These are phyloP conservation scores for Protomyces inundatus DNA, from an alignment of 1,139 yeast genomes.

Conservation along the genomic window DNA sequence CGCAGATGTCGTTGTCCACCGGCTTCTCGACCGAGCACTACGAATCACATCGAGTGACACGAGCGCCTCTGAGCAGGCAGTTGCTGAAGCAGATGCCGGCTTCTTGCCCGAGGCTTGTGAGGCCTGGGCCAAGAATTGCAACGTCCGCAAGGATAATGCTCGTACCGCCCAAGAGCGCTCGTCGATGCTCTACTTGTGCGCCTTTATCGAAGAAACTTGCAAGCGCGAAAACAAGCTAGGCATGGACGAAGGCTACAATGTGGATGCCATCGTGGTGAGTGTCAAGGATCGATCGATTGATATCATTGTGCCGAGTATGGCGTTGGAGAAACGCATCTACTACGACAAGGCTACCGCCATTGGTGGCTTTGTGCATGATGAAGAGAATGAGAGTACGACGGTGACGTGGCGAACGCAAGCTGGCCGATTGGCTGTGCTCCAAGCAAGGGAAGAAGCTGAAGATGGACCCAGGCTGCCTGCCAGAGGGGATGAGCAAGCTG, in stretches of 20 bases:
- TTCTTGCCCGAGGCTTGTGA: constrained; percentile 14
- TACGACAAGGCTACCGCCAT: constrained; percentile 61
- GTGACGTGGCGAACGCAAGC: constrained; percentile 12
- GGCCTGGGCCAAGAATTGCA: constrained; percentile 72
- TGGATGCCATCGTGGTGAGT: constrained; percentile 87
- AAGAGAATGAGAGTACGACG: constrained; percentile 4
- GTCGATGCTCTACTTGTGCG: constrained; percentile 75
- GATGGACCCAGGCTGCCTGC: neutral
- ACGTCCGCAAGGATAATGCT: constrained; percentile 92
- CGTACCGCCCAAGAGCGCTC: constrained; percentile 92
- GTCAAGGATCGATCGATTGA: constrained; percentile 96
- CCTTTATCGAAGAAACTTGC: constrained; percentile 49
- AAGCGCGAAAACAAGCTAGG: constrained; percentile 67
- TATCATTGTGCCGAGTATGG: constrained; percentile 87
- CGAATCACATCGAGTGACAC: constrained; percentile 36
- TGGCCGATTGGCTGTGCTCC: constrained; percentile 3
- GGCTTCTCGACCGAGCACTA: constrained; percentile 75
- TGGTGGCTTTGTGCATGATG: constrained; percentile 8
- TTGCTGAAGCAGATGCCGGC: neutral
- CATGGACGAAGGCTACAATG: constrained; percentile 56
- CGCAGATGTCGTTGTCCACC: constrained; percentile 86
- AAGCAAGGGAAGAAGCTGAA: neutral
- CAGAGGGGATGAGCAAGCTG: neutral
- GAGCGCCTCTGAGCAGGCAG: neutral
- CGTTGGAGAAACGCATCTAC: constrained; percentile 93